Evolutionary conservation across 2,329 filamentous ascomycete species (phyloP).

Genomic region (Exophiala sideris): DNA sequence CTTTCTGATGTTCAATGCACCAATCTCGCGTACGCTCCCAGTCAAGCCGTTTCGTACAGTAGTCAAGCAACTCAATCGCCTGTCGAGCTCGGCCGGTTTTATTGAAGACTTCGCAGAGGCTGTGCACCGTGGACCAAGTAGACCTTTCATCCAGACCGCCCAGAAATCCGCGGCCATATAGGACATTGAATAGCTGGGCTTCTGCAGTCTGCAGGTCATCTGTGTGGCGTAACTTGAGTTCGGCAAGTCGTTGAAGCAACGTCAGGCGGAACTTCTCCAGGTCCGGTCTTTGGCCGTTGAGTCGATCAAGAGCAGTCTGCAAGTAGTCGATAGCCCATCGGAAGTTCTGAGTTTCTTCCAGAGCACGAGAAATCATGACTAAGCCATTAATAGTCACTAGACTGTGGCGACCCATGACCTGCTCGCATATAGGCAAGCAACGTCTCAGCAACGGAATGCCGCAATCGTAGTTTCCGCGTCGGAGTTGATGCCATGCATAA

Average conservation of each 20-base stretch:
- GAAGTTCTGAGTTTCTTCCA: background rate
- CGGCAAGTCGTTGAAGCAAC: background rate
- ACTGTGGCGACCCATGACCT: slow-evolving; percentile 20
- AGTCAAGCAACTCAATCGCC: background rate
- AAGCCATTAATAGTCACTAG: slow-evolving; percentile 23
- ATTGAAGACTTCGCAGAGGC: background rate
- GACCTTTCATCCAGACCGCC: background rate
- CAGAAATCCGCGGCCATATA: background rate
- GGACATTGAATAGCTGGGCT: background rate
- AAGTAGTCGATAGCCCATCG: background rate
- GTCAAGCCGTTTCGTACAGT: background rate
- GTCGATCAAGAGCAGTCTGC: background rate
- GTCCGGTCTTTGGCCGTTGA: background rate
- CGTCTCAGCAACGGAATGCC: slow-evolving; percentile 10
- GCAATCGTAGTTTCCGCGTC: background rate
- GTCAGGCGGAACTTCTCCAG: slow-evolving; percentile 2
- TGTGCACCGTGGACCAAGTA: background rate
- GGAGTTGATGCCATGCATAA: slow-evolving; percentile 19
- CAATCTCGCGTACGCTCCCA: slow-evolving; percentile 1
- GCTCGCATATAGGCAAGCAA: slow-evolving; percentile 14
- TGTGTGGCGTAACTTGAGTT: background rate
- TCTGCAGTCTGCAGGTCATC: background rate
- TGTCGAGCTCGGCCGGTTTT: background rate
- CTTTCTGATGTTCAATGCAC: background rate
- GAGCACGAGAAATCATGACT: slow-evolving; percentile 16